These are phyloP conservation scores for Aspergillus avenaceus DNA, from an alignment of 495 filamentous ascomycete species.

Conservation along the genomic window DNA sequence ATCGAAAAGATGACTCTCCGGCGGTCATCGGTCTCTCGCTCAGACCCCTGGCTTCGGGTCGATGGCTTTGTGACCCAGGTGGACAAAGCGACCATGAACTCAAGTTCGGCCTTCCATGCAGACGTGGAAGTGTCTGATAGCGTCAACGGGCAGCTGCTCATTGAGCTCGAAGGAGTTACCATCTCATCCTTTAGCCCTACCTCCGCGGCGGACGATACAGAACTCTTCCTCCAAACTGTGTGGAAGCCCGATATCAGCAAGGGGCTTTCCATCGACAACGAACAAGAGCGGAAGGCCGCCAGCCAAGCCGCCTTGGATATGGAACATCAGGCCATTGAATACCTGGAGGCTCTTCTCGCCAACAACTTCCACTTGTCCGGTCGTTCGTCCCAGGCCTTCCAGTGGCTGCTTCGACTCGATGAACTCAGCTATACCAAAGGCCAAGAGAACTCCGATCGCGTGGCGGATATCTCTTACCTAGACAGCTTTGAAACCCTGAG, in stretches of 20 bases:
- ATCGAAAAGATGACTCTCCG: neutral
- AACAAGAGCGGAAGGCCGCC: neutral
- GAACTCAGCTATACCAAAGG: neutral
- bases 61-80: neutral
- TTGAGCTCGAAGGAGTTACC: neutral
- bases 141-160: neutral
- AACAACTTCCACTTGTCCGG: neutral
- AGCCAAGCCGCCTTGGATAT: constrained; percentile 1
- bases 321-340: neutral
- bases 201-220: neutral
- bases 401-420: neutral
- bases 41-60: neutral
- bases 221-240: neutral
- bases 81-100: neutral
- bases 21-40: neutral
- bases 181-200: neutral
- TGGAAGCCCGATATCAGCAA: neutral
- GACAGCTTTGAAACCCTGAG: neutral
- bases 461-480: neutral
- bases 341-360: neutral
- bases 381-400: neutral
- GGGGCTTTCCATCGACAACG: neutral
- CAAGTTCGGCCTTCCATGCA: neutral
- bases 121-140: neutral
- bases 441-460: neutral